These are phyloP conservation scores for Aureobasidium sp. DNA, from an alignment of 2,329 filamentous ascomycete genomes.

Conservation along the genomic window DNA sequence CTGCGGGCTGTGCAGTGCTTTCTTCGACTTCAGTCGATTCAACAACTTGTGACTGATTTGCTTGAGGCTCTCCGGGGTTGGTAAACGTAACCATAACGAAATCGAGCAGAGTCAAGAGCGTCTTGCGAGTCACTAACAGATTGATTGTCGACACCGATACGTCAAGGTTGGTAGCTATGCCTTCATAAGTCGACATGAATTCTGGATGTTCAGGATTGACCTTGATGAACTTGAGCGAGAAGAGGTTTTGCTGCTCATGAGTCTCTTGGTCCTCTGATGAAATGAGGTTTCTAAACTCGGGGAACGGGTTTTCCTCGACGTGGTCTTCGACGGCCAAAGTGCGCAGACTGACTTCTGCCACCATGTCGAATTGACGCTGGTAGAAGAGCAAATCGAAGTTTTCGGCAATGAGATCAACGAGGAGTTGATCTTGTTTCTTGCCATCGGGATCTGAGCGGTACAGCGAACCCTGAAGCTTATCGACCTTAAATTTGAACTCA, in stretches of 20 bases:
- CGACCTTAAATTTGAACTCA: conserved; percentile 94
- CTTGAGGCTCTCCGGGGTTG: conserved; percentile 33
- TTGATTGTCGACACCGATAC: conserved; percentile 93
- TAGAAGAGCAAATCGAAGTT: conserved; percentile 83
- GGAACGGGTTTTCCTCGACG: conserved; percentile 74
- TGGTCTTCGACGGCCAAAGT: conserved; percentile 90
- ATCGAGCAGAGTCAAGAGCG: conserved; percentile 83
- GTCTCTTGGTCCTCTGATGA: conserved; percentile 71
- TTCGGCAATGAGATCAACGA: conserved; percentile 88
- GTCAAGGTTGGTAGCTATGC: conserved; percentile 87
- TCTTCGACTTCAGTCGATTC: conserved; percentile 28
- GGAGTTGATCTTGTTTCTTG: conserved; percentile 65
- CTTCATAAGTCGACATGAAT: conserved; percentile 85
- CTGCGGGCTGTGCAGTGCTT: conserved; percentile 30
- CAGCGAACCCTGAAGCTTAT: conserved; percentile 85
- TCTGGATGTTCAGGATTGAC: conserved; percentile 89
- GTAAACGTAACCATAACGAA: conserved; percentile 93
- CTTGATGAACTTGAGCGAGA: conserved; percentile 81
- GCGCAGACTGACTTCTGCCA: conserved; percentile 79
- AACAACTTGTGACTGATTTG: conserved; percentile 25
- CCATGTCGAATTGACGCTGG: conserved; percentile 85
- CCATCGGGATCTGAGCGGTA: conserved; percentile 79
- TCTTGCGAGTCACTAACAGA: conserved; percentile 86
- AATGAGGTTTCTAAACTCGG: conserved; percentile 96
- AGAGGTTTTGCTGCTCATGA: conserved; percentile 70